Evolutionary conservation across 1,284 basidiomycete species (phyloP).

Genomic region (Sutorius eximius): DNA sequence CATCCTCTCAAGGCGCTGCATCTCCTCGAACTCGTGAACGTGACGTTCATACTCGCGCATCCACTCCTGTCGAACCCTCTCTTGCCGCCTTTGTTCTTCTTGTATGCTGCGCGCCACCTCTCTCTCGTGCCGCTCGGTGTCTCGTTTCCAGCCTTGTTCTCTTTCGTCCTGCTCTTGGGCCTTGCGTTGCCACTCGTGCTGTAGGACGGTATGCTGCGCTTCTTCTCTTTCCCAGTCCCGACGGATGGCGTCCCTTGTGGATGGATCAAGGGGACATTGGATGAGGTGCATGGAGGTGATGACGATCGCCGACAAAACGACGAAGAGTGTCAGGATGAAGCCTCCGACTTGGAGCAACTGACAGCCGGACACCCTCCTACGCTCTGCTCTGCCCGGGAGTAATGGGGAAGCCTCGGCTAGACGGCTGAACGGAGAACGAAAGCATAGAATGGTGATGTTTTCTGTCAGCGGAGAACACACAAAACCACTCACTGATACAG

Average conservation of each 20-base stretch:
- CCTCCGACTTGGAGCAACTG: neutral
- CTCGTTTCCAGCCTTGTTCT: conserved; percentile 2
- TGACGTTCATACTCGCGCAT: conserved; percentile 3
- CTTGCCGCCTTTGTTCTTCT: conserved; percentile 4
- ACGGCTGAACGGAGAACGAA: neutral
- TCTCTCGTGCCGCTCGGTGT: neutral
- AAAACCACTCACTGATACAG: neutral
- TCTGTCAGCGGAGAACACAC: neutral
- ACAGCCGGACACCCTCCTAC: neutral
- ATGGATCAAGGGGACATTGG: neutral
- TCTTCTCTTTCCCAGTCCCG: neutral
- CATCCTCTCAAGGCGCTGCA: neutral
- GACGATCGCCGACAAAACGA: neutral
- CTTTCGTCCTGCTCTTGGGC: neutral
- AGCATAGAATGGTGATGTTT: neutral
- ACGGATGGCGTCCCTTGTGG: conserved; percentile 1
- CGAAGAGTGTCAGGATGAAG: neutral
- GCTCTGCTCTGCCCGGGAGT: neutral
- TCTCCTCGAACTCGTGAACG: neutral
- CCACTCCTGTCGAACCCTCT: conserved; percentile 7
- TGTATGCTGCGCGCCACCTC: neutral
- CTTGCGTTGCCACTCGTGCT: conserved; percentile 2
- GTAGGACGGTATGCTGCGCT: neutral
- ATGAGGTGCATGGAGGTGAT: neutral
- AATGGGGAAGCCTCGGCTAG: neutral